Percentiles rank a stretch among this genome's conserved stretches.
Conservation (phyloP, 2,329 filamentous ascomycete species). For the Coniochaeta sp. region DNA sequence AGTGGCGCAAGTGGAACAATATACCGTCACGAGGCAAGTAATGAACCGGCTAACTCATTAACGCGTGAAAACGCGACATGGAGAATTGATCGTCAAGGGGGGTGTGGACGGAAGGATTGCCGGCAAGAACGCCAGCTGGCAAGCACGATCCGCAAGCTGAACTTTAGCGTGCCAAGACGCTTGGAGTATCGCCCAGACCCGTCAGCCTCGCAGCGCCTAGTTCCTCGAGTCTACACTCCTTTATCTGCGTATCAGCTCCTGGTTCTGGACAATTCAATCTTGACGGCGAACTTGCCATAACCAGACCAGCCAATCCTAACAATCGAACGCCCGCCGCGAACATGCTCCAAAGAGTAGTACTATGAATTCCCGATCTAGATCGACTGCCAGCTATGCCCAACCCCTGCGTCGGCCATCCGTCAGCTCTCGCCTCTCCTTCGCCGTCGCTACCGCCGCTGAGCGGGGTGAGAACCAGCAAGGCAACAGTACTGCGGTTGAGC, state of each 20-base stretch:
- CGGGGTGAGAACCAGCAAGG: constrained; percentile 48
- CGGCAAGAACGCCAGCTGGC: not conserved
- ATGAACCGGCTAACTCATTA: not conserved
- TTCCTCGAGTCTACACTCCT: not conserved
- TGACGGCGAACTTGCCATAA: not conserved
- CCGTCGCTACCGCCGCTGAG: constrained; percentile 54
- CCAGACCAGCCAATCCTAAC: not conserved
- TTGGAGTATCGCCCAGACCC: not conserved
- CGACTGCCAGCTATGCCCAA: constrained; percentile 22
- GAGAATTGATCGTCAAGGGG: not conserved
- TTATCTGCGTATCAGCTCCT: not conserved
- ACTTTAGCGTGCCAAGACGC: not conserved
- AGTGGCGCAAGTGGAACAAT: not conserved
- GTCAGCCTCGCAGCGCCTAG: not conserved
- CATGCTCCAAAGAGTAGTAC: constrained; percentile 29
- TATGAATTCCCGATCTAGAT: constrained; percentile 47
- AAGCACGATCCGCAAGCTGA: not conserved
- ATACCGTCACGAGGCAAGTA: not conserved
- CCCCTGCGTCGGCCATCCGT: constrained; percentile 45
- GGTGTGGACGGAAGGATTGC: not conserved
- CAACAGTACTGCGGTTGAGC: constrained; percentile 46
- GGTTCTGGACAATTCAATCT: not conserved
- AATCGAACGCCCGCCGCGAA: constrained; percentile 5
- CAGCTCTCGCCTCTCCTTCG: constrained; percentile 59
- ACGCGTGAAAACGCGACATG: not conserved